A percentile compares a stretch with the other conserved stretches of the same genome.
Evolutionary conservation across 116 monocot species (phyloP).

Genomic region (Iris pallida): DNA sequence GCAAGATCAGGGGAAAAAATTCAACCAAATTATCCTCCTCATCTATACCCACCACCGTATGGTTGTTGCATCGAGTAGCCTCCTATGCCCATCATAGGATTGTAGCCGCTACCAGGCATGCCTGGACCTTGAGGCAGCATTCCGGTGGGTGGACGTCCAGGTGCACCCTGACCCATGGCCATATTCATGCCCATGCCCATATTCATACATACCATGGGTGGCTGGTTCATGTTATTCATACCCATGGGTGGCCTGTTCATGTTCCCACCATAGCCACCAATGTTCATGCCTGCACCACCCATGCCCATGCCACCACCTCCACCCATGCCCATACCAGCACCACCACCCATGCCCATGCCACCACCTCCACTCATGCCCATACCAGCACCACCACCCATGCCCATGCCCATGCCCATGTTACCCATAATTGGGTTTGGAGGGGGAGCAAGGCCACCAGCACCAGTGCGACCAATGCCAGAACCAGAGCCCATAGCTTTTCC

Average conservation of each 20-base stretch:
- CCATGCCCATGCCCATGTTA: not conserved
- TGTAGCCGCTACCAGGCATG: slow-evolving; percentile 34
- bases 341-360: slow-evolving; percentile 14
- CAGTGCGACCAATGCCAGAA: slow-evolving; percentile 39
- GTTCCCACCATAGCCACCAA: slow-evolving; percentile 9
- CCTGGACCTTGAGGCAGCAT: slow-evolving; percentile 24
- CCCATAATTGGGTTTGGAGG: slow-evolving; percentile 33
- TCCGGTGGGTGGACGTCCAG: slow-evolving; percentile 19
- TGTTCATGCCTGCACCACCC: slow-evolving; percentile 16
- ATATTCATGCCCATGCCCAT: slow-evolving; percentile 17
- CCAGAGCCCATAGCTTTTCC: slow-evolving; percentile 61
- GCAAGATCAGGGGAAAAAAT: not conserved
- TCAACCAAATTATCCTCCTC: not conserved
- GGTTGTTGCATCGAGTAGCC: slow-evolving; percentile 17
- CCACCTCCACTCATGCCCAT: slow-evolving; percentile 13
- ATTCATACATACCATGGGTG: slow-evolving; percentile 9
- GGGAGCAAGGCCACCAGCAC: slow-evolving; percentile 12
- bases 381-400: slow-evolving; percentile 16
- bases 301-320: slow-evolving; percentile 14
- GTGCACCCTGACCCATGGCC: slow-evolving; percentile 13
- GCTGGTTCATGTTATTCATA: slow-evolving; percentile 8
- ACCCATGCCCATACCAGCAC: slow-evolving; percentile 22
- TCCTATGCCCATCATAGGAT: slow-evolving; percentile 26
- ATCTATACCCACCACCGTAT: slow-evolving; percentile 37
- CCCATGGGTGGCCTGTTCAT: slow-evolving; percentile 32